These are phyloP conservation scores for Sonneratia alba DNA, from an alignment of 345 rosid genomes.

Conservation along the genomic window DNA sequence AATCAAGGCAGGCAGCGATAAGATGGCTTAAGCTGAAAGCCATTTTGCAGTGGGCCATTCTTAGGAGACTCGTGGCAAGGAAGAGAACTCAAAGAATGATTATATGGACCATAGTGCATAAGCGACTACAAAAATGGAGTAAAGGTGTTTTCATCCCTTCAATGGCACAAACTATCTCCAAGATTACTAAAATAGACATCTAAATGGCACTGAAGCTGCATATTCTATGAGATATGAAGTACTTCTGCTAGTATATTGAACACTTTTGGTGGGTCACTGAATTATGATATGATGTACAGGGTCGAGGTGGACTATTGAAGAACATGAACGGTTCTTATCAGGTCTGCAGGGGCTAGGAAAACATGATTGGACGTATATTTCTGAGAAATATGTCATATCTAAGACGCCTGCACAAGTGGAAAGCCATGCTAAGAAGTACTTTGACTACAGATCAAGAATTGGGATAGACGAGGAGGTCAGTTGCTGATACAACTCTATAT, in stretches of 20 bases:
- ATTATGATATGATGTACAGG: neutral
- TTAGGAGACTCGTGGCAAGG: neutral
- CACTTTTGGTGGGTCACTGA: neutral
- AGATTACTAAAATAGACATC: neutral
- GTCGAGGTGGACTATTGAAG: neutral
- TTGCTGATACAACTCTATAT: neutral
- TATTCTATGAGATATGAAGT: too few relatives aligned
- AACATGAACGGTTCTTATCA: neutral
- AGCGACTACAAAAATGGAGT: neutral
- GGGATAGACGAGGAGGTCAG: neutral
- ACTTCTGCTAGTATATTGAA: too few relatives aligned
- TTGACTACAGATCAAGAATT: neutral
- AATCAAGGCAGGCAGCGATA: neutral
- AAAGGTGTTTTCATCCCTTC: neutral
- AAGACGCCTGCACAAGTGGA: neutral
- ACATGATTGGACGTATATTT: neutral
- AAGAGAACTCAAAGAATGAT: neutral
- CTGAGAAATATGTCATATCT: neutral
- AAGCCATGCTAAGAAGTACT: neutral
- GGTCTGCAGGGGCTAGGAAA: neutral
- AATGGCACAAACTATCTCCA: too few relatives aligned
- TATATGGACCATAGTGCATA: neutral
- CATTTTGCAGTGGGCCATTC: neutral
- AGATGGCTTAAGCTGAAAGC: constrained; percentile 2
- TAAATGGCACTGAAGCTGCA: too few relatives aligned